phyloP scores from a whole-genome alignment of 495 filamentous ascomycete genomes.

The Lichina pygmaea region DNA sequence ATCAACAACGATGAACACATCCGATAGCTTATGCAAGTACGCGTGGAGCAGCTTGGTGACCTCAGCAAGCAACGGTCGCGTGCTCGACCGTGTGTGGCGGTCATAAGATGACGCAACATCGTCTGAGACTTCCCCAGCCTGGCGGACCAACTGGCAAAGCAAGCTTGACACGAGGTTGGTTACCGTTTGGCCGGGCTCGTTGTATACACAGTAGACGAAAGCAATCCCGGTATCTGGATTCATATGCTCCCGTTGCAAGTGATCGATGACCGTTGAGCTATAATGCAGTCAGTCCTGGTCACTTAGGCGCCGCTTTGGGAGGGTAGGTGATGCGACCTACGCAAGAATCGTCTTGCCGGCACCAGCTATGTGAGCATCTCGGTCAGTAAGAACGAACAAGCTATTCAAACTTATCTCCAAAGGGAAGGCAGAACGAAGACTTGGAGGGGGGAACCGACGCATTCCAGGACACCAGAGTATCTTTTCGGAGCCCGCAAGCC shows the following conservation, averaged over 20 bases:
- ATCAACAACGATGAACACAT: constrained; percentile 1
- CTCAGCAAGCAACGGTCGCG: background rate
- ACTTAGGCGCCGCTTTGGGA: background rate
- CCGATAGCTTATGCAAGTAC: background rate
- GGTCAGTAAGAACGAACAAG: background rate
- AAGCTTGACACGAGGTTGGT: constrained; percentile 2
- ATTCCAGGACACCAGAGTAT: background rate
- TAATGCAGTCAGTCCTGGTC: background rate
- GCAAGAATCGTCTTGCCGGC: constrained; percentile 1
- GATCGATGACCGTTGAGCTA: background rate
- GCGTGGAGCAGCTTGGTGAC: background rate
- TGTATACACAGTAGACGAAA: constrained; percentile 5
- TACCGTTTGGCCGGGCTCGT: constrained; percentile 2
- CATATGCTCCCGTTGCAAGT: background rate
- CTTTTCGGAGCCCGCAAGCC: background rate
- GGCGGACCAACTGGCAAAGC: constrained; percentile 1
- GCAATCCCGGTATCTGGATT: background rate
- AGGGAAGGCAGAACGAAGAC: too few relatives aligned
- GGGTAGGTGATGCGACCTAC: background rate
- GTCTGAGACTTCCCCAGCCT: background rate
- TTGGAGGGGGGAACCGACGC: background rate
- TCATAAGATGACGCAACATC: background rate
- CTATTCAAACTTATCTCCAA: background rate
- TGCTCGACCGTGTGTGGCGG: background rate
- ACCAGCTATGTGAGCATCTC: background rate